Evolutionary conservation across 2,329 filamentous ascomycete genomes (phyloP).

Genomic region (Aspergillus sp.): DNA sequence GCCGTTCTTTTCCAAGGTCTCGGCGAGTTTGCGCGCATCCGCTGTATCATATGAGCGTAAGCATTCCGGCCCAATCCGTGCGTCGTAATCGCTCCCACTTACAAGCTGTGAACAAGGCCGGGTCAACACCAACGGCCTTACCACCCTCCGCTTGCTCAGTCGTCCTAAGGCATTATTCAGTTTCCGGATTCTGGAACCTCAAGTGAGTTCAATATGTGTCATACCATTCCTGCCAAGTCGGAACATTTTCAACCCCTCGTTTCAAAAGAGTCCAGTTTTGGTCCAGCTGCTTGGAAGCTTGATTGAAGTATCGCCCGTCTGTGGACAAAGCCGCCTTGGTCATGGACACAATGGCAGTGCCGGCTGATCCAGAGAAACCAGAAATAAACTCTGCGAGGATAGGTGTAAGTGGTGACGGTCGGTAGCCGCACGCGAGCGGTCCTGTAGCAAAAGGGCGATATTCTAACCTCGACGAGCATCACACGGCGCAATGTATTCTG

Average conservation of each 20-base stretch:
- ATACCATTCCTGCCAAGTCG: conserved; percentile 96
- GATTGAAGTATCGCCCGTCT: conserved; percentile 96
- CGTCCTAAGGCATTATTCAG: conserved; percentile 39
- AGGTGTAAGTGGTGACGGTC: conserved; percentile 9
- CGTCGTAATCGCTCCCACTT: conserved; percentile 16
- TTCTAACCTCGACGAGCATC: conserved; percentile 70
- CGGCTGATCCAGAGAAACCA: conserved; percentile 91
- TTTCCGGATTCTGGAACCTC: background rate
- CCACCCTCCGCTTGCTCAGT: conserved; percentile 78
- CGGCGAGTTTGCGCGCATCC: conserved; percentile 67
- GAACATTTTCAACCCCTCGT: conserved; percentile 86
- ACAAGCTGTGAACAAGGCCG: conserved; percentile 71
- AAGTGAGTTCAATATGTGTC: conserved; percentile 2
- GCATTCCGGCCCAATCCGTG: background rate
- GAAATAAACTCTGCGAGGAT: conserved; percentile 64
- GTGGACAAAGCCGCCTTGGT: conserved; percentile 87
- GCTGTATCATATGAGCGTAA: conserved; percentile 29
- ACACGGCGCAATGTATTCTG: conserved; percentile 95
- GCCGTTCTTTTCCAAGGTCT: conserved; percentile 82
- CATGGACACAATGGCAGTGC: conserved; percentile 79
- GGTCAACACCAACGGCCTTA: conserved; percentile 85
- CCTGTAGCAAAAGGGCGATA: conserved; percentile 1
- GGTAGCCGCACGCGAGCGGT: conserved; percentile 3
- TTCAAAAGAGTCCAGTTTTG: conserved; percentile 86
- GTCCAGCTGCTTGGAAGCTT: conserved; percentile 85